phyloP scores from a whole-genome alignment of 768 basidiomycete species.

The Agaricus blazei region DNA sequence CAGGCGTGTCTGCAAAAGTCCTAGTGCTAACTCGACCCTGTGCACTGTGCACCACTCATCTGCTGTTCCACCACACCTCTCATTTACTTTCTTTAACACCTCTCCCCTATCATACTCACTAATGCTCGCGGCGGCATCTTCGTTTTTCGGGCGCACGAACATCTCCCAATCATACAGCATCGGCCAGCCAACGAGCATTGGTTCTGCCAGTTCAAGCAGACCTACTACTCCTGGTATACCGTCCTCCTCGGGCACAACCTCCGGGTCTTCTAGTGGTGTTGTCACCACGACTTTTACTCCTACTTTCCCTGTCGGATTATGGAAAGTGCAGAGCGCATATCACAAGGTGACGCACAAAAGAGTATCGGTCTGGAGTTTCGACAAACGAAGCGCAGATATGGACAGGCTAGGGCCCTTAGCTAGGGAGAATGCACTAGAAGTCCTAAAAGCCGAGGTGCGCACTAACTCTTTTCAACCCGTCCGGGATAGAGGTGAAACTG shows the following conservation, averaged over 20 bases:
- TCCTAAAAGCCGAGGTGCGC: conserved; percentile 85
- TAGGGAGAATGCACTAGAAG: conserved; percentile 74
- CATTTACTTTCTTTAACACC: background rate
- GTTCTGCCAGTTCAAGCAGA: conserved; percentile 30
- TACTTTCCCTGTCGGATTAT: conserved; percentile 72
- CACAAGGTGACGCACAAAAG: conserved; percentile 90
- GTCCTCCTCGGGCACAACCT: conserved; percentile 14
- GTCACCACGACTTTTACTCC: conserved; percentile 40
- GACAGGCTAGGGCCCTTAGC: conserved; percentile 61
- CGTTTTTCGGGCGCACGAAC: conserved; percentile 75
- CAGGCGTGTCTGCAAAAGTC: no score
- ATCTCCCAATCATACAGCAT: conserved; percentile 80
- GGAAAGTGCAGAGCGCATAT: conserved; percentile 81
- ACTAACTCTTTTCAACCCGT: background rate
- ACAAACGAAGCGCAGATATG: conserved; percentile 74
- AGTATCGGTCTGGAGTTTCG: conserved; percentile 90
- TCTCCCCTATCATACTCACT: background rate
- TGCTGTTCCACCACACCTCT: background rate
- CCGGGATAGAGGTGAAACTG: background rate
- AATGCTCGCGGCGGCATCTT: conserved; percentile 80
- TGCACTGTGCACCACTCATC: no score
- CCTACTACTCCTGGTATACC: conserved; percentile 40
- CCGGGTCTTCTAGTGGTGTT: conserved; percentile 17
- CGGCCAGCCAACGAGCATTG: conserved; percentile 27
- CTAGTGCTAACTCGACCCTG: no score